Conservation (phyloP, 2,329 filamentous ascomycete species). For the Colletotrichum eleusines region DNA sequence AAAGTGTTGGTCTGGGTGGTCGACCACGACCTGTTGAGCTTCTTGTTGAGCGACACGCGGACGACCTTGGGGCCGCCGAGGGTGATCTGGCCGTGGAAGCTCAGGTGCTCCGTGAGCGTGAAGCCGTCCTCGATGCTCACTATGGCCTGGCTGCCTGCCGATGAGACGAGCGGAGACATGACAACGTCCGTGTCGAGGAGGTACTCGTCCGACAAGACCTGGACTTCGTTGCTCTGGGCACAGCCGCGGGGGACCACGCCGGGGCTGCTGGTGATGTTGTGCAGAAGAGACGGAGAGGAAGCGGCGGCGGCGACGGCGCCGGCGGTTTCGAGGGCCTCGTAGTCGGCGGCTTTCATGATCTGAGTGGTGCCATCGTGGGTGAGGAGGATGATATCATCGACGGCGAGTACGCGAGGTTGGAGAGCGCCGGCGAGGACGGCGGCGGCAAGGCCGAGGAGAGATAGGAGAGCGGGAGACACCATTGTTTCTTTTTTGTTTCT, state of each 20-base stretch:
- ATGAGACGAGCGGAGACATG: conserved; percentile 52
- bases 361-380: conserved; percentile 43
- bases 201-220: conserved; percentile 44
- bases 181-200: conserved; percentile 55
- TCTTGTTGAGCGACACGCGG: conserved; percentile 42
- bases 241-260: conserved; percentile 39
- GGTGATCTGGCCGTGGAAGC: conserved; percentile 41
- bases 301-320: not conserved
- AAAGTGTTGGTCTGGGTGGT: conserved; percentile 51
- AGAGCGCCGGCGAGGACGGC: conserved; percentile 5
- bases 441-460: conserved; percentile 15
- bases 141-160: conserved; percentile 45
- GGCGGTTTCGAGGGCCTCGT: conserved; percentile 31
- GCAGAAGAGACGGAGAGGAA: not conserved
- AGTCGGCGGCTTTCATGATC: conserved; percentile 46
- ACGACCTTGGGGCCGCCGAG: conserved; percentile 43
- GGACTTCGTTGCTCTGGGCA: conserved; percentile 44
- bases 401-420: conserved; percentile 21
- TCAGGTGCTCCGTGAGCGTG: conserved; percentile 49
- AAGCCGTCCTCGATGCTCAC: conserved; percentile 50
- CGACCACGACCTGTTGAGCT: conserved; percentile 43
- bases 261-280: conserved; percentile 15
- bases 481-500: not conserved
- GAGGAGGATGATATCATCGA: conserved; percentile 46
- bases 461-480: conserved; percentile 9